phyloP scores from a whole-genome alignment of 257 asterid species.

The Solanum pinnatisectum region DNA sequence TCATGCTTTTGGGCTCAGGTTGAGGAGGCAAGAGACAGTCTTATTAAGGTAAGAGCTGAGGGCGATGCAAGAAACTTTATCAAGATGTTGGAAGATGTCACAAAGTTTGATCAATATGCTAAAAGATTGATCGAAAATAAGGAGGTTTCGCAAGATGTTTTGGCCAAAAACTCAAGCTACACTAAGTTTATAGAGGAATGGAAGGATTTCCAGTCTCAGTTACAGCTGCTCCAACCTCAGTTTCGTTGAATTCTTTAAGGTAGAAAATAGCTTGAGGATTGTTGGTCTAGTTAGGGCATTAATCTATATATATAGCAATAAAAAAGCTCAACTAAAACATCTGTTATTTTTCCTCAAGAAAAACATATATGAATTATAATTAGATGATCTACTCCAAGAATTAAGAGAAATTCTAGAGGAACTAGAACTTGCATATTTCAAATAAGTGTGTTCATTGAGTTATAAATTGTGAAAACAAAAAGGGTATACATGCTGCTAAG shows the following conservation, averaged over 20 bases:
- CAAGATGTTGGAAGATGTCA: slow-evolving; percentile 30
- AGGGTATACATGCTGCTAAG: background rate
- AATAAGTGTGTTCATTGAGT: background rate
- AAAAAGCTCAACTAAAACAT: background rate
- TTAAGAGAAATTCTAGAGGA: background rate
- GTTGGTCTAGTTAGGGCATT: background rate
- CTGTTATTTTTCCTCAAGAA: background rate
- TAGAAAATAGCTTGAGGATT: background rate
- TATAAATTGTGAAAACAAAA: background rate
- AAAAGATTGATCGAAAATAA: slow-evolving; percentile 45
- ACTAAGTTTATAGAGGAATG: slow-evolving; percentile 52
- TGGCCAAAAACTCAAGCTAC: slow-evolving; percentile 73
- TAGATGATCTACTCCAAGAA: background rate
- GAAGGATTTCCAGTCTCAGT: slow-evolving; percentile 38
- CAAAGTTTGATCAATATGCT: slow-evolving; percentile 55
- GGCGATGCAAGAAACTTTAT: slow-evolving; percentile 28
- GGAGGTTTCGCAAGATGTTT: slow-evolving; percentile 72
- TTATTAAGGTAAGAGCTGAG: slow-evolving; percentile 28
- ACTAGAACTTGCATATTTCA: background rate
- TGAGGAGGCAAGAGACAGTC: slow-evolving; percentile 63
- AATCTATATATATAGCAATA: background rate
- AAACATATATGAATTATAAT: background rate
- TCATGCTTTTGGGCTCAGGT: slow-evolving; percentile 88
- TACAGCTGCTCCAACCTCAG: slow-evolving; percentile 30
- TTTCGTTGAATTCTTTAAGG: slow-evolving; percentile 21